These are phyloP conservation scores for Nicotiana paniculata DNA, from an alignment of 257 asterid species.

Conservation along the genomic window DNA sequence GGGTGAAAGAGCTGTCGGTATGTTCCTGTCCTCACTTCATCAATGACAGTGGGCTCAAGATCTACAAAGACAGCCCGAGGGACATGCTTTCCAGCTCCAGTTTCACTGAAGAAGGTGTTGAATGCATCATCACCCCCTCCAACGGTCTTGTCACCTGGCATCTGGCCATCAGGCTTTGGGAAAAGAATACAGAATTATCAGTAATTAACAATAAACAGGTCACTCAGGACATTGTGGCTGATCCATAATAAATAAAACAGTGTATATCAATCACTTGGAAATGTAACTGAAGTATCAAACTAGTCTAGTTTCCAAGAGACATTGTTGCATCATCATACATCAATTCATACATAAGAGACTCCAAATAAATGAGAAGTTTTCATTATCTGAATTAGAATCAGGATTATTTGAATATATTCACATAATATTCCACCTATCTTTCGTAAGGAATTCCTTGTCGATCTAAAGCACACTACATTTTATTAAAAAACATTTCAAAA, in stretches of 20 bases:
- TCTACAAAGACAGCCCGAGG: constrained; percentile 23
- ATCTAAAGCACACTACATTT: no score
- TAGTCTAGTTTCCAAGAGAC: background rate
- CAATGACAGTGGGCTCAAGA: constrained; percentile 28
- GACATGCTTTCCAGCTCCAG: constrained; percentile 26
- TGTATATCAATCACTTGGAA: no score
- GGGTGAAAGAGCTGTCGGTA: constrained; percentile 23
- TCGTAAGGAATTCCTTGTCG: no score
- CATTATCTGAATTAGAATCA: no score
- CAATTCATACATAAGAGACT: background rate
- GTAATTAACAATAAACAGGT: background rate
- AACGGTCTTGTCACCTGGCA: constrained; percentile 20
- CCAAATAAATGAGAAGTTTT: background rate
- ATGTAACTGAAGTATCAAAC: background rate
- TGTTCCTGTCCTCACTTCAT: constrained; percentile 23
- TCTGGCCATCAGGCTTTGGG: constrained; percentile 22
- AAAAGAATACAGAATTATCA: background rate
- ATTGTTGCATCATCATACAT: background rate
- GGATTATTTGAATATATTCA: no score
- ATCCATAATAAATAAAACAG: no score
- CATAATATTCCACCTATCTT: no score
- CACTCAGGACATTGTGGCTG: no score
- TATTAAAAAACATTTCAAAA: no score
- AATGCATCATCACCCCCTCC: constrained; percentile 27
- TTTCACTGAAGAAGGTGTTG: constrained; percentile 25